Base-by-base conservation (phyloP, 805 yeast genomes). In the Nakazawaea molendinolei region DNA sequence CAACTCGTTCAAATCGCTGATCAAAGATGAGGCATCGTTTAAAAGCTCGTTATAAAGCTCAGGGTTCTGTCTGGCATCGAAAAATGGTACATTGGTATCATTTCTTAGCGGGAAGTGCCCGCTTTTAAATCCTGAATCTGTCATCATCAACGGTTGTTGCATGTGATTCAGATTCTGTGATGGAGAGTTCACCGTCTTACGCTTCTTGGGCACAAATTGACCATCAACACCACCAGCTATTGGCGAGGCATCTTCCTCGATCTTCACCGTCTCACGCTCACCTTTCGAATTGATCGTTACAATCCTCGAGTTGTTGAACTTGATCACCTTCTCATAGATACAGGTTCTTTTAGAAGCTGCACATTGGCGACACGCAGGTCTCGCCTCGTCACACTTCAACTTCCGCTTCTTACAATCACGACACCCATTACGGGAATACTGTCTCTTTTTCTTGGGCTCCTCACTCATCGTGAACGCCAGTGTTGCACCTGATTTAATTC, bases 371-470 rank as follows among this genome's bases (percentile, higher is more conserved):
- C 74, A 67, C 12, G 42, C 44, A 1, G 67, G 67, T 33, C 60
- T 60, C 4, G 42, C 43, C 37, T 63, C 67, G 44, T 61, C 69
- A 44, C 67, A 62, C 49, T 61, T 67, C 37, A 63, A 49, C 40
- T 63, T 65, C 25, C 72, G 50, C 29, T 65, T 44, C 46, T 67
- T 67, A 48, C 74, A 68, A 43, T 65, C 69, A 27, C 48, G 46
- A 39, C 74, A 68, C 5, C 74, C 74, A 38, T 63, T 58, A 33
- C 70, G 51, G 19, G 69, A 63, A 43, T 68, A 67, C 34, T 57
- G 51, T 33, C 72, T 46, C 49, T 61, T 65, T 48, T 63, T 62
- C 31, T 33, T 41, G 2, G 44, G 45, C 30, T 19, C 33, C 12
- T 20, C 37, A 19, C 27, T 22, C 31, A 33, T 33, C 23, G 23